phyloP scores from a whole-genome alignment of 176 grass and related monocot genomes.

The Phragmites australis region DNA sequence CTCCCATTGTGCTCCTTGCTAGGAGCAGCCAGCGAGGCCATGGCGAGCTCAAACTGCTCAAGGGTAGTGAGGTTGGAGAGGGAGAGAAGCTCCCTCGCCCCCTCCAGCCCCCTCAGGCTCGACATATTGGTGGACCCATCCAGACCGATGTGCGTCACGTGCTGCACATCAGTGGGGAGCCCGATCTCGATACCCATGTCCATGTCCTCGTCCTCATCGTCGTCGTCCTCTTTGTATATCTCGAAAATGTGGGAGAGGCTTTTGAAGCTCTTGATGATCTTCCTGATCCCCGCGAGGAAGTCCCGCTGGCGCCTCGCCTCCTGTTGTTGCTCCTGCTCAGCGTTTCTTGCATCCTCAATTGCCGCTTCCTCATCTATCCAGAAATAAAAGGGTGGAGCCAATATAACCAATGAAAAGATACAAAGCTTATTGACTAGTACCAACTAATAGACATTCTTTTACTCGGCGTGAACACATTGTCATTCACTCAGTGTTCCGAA shows the following conservation, averaged over 20 bases:
- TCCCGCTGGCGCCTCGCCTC: constrained; percentile 40
- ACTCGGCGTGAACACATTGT: neutral
- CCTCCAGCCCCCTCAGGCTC: constrained; percentile 34
- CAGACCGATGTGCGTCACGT: constrained; percentile 73
- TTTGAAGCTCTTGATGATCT: constrained; percentile 78
- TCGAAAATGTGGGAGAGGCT: constrained; percentile 66
- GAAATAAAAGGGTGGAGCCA: neutral
- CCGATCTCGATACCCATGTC: constrained; percentile 59
- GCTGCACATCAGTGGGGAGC: constrained; percentile 69
- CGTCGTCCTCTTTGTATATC: constrained; percentile 39
- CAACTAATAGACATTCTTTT: neutral
- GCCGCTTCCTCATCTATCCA: neutral
- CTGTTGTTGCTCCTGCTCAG: neutral
- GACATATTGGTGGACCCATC: constrained; percentile 47
- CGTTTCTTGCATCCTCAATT: neutral
- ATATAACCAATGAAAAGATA: neutral
- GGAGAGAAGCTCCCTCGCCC: constrained; percentile 55
- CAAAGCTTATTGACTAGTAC: neutral
- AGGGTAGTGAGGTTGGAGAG: constrained; percentile 49
- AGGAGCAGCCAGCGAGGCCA: constrained; percentile 37
- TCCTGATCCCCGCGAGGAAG: constrained; percentile 61
- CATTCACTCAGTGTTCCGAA: neutral
- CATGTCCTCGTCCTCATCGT: constrained; percentile 29
- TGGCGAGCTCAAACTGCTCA: constrained; percentile 59
- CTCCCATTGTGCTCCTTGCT: neutral